phyloP scores from a whole-genome alignment of 2,329 filamentous ascomycete genomes.

The Uncinocarpus reesii region DNA sequence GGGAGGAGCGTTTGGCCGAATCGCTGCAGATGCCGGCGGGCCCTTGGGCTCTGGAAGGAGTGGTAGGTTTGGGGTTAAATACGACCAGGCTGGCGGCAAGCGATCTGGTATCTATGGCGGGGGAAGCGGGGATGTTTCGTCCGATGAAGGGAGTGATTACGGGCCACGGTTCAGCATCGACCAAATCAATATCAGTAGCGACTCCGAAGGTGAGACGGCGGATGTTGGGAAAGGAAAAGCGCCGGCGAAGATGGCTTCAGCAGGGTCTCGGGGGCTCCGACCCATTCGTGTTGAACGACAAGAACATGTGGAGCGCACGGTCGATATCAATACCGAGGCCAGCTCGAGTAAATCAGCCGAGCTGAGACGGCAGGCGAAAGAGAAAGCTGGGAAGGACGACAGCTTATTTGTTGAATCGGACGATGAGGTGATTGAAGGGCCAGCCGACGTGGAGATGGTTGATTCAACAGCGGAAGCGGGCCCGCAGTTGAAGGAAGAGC shows the following conservation, averaged over 20 bases:
- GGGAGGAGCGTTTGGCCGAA: constrained; percentile 24
- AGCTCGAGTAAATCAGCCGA: constrained; percentile 39
- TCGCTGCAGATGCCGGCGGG: constrained; percentile 24
- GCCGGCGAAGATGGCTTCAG: constrained; percentile 21
- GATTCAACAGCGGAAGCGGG: constrained; percentile 31
- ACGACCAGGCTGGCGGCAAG: constrained; percentile 20
- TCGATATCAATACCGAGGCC: constrained; percentile 46
- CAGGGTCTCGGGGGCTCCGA: constrained; percentile 27
- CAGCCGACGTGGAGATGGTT: constrained; percentile 32
- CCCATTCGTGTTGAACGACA: constrained; percentile 48
- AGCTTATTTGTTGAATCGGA: constrained; percentile 27
- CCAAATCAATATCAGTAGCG: constrained; percentile 46
- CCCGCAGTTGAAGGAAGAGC: constrained; percentile 45
- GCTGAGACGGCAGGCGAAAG: constrained; percentile 29
- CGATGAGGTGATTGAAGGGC: constrained; percentile 21
- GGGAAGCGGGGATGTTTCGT: constrained; percentile 28
- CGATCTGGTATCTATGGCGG: constrained; percentile 23
- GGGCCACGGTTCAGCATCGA: constrained; percentile 47
- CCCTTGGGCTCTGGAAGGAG: constrained; percentile 24
- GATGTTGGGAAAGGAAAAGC: constrained; percentile 26
- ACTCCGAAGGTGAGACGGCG: constrained; percentile 38
- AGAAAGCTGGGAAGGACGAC: constrained; percentile 25
- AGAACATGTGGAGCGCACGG: constrained; percentile 45
- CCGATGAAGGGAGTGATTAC: constrained; percentile 41
- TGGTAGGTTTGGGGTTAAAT: constrained; percentile 20